Percentiles rank a stretch among this genome's conserved stretches.
Conservation (phyloP, 176 grass and related monocot genomes). For the Thalia dealbata region DNA sequence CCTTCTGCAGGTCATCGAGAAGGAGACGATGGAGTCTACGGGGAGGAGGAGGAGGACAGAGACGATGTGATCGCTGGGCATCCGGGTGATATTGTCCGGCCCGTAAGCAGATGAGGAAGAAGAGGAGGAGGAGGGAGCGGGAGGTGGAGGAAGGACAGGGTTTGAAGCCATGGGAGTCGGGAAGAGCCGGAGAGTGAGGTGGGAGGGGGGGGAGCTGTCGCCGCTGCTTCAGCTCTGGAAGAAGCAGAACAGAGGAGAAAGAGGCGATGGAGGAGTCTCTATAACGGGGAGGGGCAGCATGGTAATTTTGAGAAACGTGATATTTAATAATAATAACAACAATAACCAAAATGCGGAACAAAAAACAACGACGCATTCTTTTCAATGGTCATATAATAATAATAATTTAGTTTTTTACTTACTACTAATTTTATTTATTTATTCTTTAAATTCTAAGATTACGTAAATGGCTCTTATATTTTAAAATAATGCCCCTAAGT, state of each 20-base stretch:
- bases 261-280: neutral
- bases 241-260: neutral
- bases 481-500: no score
- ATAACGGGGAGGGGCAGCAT: neutral
- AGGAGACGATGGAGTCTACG: conserved; percentile 54
- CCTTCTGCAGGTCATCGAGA: conserved; percentile 58
- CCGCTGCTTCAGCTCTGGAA: neutral
- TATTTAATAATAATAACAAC: no score
- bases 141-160: neutral
- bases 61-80: conserved; percentile 58
- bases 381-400: no score
- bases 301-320: neutral
- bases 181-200: no score
- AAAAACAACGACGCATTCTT: no score
- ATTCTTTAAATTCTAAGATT: no score
- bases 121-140: neutral
- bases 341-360: no score
- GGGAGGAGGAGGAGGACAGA: conserved; percentile 72
- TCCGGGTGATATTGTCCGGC: conserved; percentile 27
- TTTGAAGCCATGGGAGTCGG: neutral
- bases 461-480: no score
- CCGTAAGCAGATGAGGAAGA: conserved; percentile 3
- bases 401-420: no score
- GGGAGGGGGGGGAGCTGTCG: neutral
- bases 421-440: no score